phyloP scores from a whole-genome alignment of 352 stramenopile genomes.

The Pythium utonaiense region DNA sequence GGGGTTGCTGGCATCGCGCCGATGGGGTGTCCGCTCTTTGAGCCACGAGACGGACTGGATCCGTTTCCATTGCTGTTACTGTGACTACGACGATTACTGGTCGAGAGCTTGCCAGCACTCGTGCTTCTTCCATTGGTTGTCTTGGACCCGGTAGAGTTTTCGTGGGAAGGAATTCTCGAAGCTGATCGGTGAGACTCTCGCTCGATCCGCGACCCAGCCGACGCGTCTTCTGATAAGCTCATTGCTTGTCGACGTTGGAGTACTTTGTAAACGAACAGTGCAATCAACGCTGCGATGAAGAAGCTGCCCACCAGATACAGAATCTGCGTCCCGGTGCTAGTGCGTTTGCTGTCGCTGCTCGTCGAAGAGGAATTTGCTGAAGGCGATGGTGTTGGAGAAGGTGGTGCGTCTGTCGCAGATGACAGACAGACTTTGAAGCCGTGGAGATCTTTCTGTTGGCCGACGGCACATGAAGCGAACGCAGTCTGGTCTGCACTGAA shows the following conservation, averaged over 20 bases:
- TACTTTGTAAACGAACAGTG: conserved; percentile 16
- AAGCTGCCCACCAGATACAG: conserved; percentile 39
- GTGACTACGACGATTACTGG: not conserved
- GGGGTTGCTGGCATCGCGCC: not conserved
- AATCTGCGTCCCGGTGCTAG: conserved; percentile 20
- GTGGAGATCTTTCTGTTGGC: conserved; percentile 27
- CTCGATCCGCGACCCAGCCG: not conserved
- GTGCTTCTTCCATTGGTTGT: not conserved
- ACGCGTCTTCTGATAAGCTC: not conserved
- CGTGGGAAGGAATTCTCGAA: not conserved
- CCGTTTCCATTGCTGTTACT: not conserved
- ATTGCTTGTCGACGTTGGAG: conserved; percentile 8
- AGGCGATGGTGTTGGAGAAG: not conserved
- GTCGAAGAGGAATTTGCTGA: not conserved
- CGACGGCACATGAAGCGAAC: conserved; percentile 35
- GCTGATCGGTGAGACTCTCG: not conserved
- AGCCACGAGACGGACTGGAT: not conserved
- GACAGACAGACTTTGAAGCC: conserved; percentile 31
- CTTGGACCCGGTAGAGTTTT: not conserved
- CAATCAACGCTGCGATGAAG: conserved; percentile 31
- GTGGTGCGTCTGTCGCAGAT: no score
- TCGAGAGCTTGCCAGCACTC: conserved; percentile 5
- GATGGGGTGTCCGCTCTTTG: not conserved
- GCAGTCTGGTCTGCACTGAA: conserved; percentile 38
- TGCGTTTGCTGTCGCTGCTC: not conserved